Conservation (phyloP, 805 yeast species). For the Barnettozyma sucrosica region DNA sequence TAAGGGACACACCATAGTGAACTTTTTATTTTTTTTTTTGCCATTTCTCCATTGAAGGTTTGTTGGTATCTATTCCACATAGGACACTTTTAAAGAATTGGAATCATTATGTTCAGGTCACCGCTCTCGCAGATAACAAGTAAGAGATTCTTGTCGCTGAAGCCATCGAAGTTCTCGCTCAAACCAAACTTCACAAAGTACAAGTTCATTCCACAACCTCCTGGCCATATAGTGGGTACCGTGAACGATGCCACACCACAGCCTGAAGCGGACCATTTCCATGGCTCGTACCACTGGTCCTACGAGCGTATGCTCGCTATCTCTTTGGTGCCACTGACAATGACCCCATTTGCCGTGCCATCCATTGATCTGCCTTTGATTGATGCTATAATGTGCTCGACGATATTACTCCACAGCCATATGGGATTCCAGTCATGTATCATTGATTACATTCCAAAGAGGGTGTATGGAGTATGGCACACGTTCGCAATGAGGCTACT, state of each 20-base stretch:
- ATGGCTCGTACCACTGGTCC: constrained; percentile 75
- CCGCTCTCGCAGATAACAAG: constrained; percentile 3
- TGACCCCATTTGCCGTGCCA: constrained; percentile 50
- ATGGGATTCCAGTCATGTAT: constrained; percentile 76
- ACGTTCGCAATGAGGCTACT: constrained; percentile 52
- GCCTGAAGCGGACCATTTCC: constrained; percentile 47
- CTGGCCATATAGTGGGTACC: constrained; percentile 66
- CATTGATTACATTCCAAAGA: constrained; percentile 68
- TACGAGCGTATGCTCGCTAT: constrained; percentile 57
- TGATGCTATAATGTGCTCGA: constrained; percentile 52
- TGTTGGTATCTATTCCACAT: too few species aligned
- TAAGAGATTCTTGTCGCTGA: constrained; percentile 2
- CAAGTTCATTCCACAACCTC: constrained; percentile 60
- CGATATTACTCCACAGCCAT: constrained; percentile 57
- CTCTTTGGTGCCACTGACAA: constrained; percentile 56
- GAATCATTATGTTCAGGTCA: not conserved
- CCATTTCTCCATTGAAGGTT: not conserved
- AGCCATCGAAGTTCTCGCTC: constrained; percentile 12
- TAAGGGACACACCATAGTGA: constrained; percentile 1
- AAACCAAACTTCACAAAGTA: constrained; percentile 27
- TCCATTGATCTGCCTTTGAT: constrained; percentile 42
- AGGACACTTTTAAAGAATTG: too few species aligned
- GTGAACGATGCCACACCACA: constrained; percentile 67
- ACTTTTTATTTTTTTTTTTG: not conserved
- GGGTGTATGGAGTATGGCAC: constrained; percentile 67